A percentile compares a stretch with the other conserved stretches of the same genome.
Evolutionary conservation across 75 land plant genomes (phyloP).

Genomic region (Cupressus sempervirens): DNA sequence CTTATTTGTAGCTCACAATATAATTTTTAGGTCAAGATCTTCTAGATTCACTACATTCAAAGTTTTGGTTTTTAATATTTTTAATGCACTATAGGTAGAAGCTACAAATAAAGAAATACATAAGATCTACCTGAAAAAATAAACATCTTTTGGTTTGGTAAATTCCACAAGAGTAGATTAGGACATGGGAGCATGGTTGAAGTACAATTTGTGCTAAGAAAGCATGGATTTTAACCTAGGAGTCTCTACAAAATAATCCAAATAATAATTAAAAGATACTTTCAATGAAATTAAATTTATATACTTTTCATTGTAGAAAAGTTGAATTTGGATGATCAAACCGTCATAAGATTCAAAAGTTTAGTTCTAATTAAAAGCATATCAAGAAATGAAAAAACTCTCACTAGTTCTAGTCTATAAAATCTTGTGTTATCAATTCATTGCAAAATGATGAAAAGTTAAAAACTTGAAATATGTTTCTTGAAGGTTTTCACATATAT

Average conservation of each 20-base stretch:
- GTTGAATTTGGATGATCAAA: not conserved
- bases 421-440: not conserved
- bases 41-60: not conserved
- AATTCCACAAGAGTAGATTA: not conserved
- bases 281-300: not conserved
- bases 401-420: constrained; percentile 1
- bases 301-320: not conserved
- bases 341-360: not conserved
- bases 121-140: not conserved
- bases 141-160: not conserved
- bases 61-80: not conserved
- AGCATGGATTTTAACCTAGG: not conserved
- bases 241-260: not conserved
- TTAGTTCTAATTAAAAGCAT: not conserved
- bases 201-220: not conserved
- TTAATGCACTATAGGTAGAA: not conserved
- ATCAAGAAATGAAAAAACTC: not conserved
- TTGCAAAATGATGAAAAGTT: not conserved
- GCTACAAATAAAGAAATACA: not conserved
- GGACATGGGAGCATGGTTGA: not conserved
- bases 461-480: constrained; percentile 29
- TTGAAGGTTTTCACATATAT: constrained; percentile 27
- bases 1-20: not conserved
- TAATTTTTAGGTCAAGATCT: not conserved
- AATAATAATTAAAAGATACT: not conserved